These are phyloP conservation scores for Dendrostoma leiphaemia DNA, from an alignment of 2,329 filamentous ascomycete genomes.

Conservation along the genomic window DNA sequence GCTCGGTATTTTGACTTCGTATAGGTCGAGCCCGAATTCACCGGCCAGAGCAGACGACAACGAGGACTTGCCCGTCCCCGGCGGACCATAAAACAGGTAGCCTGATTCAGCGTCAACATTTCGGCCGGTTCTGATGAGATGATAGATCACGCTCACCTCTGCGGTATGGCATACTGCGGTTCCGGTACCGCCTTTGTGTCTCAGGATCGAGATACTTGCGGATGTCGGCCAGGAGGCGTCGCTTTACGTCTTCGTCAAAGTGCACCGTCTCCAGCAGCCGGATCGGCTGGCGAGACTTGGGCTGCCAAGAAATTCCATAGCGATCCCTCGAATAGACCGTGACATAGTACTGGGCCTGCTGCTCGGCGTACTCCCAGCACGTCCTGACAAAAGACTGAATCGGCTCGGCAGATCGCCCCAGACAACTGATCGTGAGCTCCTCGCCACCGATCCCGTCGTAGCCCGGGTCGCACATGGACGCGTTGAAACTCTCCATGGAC, in stretches of 20 bases:
- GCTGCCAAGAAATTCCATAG: slow-evolving; percentile 47
- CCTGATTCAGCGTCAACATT: slow-evolving; percentile 31
- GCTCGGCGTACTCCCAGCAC: slow-evolving; percentile 47
- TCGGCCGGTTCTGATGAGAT: no score
- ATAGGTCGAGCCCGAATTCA: slow-evolving; percentile 49
- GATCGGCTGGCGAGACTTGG: slow-evolving; percentile 46
- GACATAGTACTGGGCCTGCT: slow-evolving; percentile 47
- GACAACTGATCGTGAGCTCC: slow-evolving; percentile 46
- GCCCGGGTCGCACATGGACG: slow-evolving; percentile 37
- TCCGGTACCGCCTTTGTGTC: slow-evolving; percentile 58
- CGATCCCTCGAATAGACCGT: slow-evolving; percentile 46
- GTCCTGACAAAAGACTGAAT: slow-evolving; percentile 43
- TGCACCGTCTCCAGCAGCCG: slow-evolving; percentile 50
- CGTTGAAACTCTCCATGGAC: slow-evolving; percentile 35
- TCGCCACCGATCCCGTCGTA: slow-evolving; percentile 45
- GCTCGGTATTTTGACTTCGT: slow-evolving; percentile 47
- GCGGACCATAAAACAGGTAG: slow-evolving; percentile 64
- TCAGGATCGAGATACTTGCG: slow-evolving; percentile 50
- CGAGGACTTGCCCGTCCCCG: slow-evolving; percentile 60
- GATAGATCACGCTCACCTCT: slow-evolving; percentile 27
- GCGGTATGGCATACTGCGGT: slow-evolving; percentile 63
- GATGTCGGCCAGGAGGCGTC: slow-evolving; percentile 46
- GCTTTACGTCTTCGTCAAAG: slow-evolving; percentile 45
- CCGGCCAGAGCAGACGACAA: slow-evolving; percentile 52
- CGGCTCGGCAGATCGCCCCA: slow-evolving; percentile 49